Evolutionary conservation across 148 eudicot genomes (phyloP).

Genomic region (Rhododendron henanense): DNA sequence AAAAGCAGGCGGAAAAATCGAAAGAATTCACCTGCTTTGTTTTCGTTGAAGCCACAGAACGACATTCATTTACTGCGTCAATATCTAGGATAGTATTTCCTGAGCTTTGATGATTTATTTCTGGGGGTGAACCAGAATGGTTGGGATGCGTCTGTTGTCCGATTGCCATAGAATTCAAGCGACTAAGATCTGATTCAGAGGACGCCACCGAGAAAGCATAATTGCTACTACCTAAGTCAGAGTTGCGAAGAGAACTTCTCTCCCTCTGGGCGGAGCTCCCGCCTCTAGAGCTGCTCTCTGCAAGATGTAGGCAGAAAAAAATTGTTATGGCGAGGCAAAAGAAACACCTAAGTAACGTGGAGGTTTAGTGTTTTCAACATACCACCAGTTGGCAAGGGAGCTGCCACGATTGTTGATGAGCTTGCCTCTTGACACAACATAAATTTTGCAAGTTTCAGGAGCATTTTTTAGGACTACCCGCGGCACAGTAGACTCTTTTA

Average conservation of each 20-base stretch:
- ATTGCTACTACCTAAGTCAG: conserved; percentile 1
- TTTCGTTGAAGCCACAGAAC: neutral
- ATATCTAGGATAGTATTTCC: too few relatives aligned
- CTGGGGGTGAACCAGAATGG: conserved; percentile 7
- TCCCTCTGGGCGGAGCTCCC: conserved; percentile 7
- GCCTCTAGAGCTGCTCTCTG: conserved; percentile 20
- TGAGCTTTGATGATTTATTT: conserved; percentile 7
- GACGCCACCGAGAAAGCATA: conserved; percentile 14
- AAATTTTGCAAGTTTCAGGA: conserved; percentile 55
- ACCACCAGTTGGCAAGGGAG: conserved; percentile 37
- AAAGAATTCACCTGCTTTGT: neutral
- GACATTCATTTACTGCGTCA: neutral
- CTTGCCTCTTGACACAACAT: conserved; percentile 54
- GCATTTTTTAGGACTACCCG: conserved; percentile 47
- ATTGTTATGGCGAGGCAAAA: neutral
- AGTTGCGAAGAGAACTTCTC: conserved; percentile 11
- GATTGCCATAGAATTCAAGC: conserved; percentile 5
- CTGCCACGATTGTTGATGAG: conserved; percentile 30
- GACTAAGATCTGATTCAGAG: conserved; percentile 28
- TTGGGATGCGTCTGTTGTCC: neutral
- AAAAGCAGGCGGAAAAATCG: neutral
- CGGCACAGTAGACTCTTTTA: conserved; percentile 55
- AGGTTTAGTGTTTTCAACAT: neutral
- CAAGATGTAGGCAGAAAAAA: neutral
- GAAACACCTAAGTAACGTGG: neutral